Percentiles rank a stretch among this genome's conserved stretches.
phyloP scores from a whole-genome alignment of 192 early-diverging fungal species.

The Linnemannia elongata region DNA sequence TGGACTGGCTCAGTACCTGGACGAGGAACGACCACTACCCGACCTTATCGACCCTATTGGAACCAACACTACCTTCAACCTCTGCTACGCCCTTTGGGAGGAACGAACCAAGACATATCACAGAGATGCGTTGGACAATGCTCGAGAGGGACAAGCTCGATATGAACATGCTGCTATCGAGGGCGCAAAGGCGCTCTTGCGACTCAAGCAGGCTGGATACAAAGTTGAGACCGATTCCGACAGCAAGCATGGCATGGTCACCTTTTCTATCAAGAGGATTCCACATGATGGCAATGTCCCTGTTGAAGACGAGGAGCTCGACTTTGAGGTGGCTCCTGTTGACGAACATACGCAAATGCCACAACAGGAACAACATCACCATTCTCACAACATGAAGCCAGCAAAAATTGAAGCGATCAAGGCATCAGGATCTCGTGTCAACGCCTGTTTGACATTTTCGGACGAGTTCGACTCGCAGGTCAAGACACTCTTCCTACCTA shows the following conservation, averaged over 20 bases:
- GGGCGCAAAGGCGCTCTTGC: constrained; percentile 9
- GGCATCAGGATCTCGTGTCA: not conserved
- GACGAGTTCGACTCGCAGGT: constrained; percentile 31
- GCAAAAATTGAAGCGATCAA: not conserved
- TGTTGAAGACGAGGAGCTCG: not conserved
- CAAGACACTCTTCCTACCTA: constrained; percentile 57
- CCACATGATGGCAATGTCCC: not conserved
- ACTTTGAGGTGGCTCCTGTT: not conserved
- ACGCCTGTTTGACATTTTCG: constrained; percentile 25
- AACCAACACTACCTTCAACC: constrained; percentile 29
- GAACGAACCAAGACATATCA: constrained; percentile 11
- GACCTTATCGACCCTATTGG: constrained; percentile 30
- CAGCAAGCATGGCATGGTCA: constrained; percentile 30
- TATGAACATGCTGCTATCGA: constrained; percentile 23
- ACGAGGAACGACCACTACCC: constrained; percentile 43
- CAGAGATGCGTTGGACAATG: not conserved
- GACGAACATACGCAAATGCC: no score
- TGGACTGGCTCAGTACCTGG: constrained; percentile 60
- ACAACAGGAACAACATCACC: not conserved
- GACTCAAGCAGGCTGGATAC: constrained; percentile 23
- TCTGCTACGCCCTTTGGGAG: constrained; percentile 51
- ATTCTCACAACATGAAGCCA: not conserved
- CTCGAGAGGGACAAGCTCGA: constrained; percentile 6
- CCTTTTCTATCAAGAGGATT: constrained; percentile 21
- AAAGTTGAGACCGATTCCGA: not conserved